phyloP scores from a whole-genome alignment of 257 asterid species.

The Jacaranda copaia region DNA sequence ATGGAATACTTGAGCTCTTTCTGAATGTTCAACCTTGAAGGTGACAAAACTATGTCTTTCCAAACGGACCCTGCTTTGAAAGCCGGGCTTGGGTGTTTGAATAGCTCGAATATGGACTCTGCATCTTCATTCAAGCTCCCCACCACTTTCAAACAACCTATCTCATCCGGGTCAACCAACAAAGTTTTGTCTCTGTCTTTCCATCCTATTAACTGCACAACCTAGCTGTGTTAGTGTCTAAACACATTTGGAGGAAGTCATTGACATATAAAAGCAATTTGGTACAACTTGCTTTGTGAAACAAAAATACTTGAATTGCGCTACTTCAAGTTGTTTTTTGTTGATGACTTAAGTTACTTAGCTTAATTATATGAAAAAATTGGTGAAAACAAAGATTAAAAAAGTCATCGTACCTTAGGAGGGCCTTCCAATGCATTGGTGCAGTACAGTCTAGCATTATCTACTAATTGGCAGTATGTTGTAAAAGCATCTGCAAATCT shows the following conservation, averaged over 20 bases:
- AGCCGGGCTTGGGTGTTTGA: conserved; percentile 61
- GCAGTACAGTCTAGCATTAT: conserved; percentile 65
- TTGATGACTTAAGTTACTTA: too few relatives aligned
- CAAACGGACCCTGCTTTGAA: conserved; percentile 61
- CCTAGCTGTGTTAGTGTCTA: conserved; percentile 30
- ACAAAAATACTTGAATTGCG: background rate
- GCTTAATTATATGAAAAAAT: background rate
- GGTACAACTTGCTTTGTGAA: background rate
- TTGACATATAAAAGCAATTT: background rate
- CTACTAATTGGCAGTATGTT: conserved; percentile 73
- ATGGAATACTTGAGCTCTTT: conserved; percentile 70
- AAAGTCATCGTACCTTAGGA: conserved; percentile 56
- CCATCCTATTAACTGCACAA: conserved; percentile 69
- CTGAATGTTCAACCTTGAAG: conserved; percentile 72
- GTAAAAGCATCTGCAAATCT: conserved; percentile 73
- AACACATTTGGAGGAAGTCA: background rate
- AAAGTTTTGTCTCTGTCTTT: conserved; percentile 65
- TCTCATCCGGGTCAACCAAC: conserved; percentile 74
- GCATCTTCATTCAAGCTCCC: conserved; percentile 60
- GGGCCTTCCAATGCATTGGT: conserved; percentile 85
- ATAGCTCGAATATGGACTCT: conserved; percentile 65
- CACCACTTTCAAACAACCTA: conserved; percentile 50
- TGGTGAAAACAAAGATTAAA: background rate
- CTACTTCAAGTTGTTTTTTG: background rate
- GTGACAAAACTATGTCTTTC: conserved; percentile 77